A percentile compares a stretch with the other conserved stretches of the same genome.
These are phyloP conservation scores for Dryas alaskensis DNA, from an alignment of 306 rosid genomes.

Conservation along the genomic window DNA sequence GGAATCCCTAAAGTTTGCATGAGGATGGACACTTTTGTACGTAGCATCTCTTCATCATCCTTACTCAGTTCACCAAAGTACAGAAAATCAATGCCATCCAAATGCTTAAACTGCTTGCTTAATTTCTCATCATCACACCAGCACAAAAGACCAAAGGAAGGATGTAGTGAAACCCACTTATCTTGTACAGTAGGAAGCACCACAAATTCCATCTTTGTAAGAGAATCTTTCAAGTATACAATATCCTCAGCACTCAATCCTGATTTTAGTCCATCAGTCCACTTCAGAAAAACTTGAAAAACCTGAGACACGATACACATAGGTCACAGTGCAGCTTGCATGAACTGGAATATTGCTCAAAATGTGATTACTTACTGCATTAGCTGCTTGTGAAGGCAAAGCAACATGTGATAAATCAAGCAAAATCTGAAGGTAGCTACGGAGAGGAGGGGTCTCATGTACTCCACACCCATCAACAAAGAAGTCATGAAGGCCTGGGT, in stretches of 20 bases:
- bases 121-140: constrained; percentile 77
- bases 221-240: constrained; percentile 58
- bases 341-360: constrained; percentile 15
- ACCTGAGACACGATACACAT: constrained; percentile 50
- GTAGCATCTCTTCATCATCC: constrained; percentile 43
- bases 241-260: constrained; percentile 59
- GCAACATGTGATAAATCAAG: constrained; percentile 60
- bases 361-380: constrained; percentile 52
- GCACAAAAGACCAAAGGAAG: constrained; percentile 78
- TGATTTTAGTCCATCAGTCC: constrained; percentile 74
- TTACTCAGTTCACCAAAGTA: constrained; percentile 55
- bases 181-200: constrained; percentile 90
- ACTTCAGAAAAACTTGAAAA: constrained; percentile 63
- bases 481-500: constrained; percentile 77
- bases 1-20: constrained; percentile 79
- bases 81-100: constrained; percentile 60
- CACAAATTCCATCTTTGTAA: constrained; percentile 45
- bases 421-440: constrained; percentile 72
- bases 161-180: constrained; percentile 90
- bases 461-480: constrained; percentile 70
- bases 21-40: constrained; percentile 48
- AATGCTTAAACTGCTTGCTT: constrained; percentile 63
- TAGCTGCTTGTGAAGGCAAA: constrained; percentile 74
- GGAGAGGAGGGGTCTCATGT: constrained; percentile 63
- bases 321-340: constrained; percentile 18